These are phyloP conservation scores for Rhizopus sp. DNA, from an alignment of 371 early-diverging fungal genomes.

Conservation along the genomic window DNA sequence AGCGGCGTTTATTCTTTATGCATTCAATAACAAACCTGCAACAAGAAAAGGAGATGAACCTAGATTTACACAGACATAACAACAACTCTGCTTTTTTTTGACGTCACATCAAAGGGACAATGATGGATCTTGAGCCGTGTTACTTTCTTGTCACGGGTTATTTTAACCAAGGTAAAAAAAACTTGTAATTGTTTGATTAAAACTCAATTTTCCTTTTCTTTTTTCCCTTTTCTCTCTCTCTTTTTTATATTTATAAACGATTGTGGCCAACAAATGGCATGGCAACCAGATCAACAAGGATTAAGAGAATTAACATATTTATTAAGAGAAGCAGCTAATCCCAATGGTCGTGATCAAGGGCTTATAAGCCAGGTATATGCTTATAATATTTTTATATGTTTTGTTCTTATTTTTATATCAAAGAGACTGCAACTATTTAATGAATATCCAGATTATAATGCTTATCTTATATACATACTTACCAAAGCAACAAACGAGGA, in stretches of 20 bases:
- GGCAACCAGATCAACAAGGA: constrained; percentile 37
- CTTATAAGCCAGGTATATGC: constrained; percentile 36
- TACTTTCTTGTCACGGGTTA: constrained; percentile 6
- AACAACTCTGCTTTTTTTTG: not conserved
- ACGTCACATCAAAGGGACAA: constrained; percentile 3
- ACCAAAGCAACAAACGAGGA: constrained; percentile 48
- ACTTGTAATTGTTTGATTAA: not conserved
- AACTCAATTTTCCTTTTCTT: constrained; percentile 3
- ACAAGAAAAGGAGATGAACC: not conserved
- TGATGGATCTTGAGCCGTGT: not conserved
- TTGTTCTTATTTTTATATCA: not conserved
- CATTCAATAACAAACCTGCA: too few species aligned
- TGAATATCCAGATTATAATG: constrained; percentile 76
- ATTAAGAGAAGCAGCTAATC: constrained; percentile 38
- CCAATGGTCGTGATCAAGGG: constrained; percentile 34
- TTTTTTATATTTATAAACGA: constrained; percentile 5
- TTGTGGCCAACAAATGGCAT: constrained; percentile 4
- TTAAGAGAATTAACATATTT: constrained; percentile 36
- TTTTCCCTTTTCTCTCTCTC: constrained; percentile 22
- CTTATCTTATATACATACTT: constrained; percentile 79
- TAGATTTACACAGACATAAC: constrained; percentile 6
- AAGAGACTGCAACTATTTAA: constrained; percentile 76
- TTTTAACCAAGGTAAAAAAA: not conserved
- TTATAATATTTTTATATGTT: not conserved
- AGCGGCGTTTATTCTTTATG: too few species aligned